Conservation (phyloP, 352 stramenopile genomes). For the Nothophytophthora sp. region DNA sequence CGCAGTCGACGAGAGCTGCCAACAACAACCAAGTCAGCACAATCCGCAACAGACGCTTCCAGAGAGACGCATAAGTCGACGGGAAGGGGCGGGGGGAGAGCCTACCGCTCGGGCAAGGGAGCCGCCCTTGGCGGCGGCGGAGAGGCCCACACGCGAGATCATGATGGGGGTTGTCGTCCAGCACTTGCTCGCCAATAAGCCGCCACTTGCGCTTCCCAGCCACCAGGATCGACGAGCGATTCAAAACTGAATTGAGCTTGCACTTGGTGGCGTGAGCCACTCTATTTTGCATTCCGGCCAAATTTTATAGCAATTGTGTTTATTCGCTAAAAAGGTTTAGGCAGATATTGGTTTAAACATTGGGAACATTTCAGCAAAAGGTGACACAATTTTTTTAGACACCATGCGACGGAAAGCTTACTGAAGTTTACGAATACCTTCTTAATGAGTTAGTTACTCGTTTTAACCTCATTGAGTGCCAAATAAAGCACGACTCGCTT, state of each 20-base stretch:
- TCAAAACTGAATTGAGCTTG: slow-evolving; percentile 2
- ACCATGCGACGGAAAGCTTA: too few relatives aligned
- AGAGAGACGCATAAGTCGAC: neutral
- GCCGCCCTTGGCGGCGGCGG: slow-evolving; percentile 23
- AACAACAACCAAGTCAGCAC: neutral
- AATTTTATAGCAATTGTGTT: too few relatives aligned
- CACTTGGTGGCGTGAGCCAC: too few relatives aligned
- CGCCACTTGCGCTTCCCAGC: neutral
- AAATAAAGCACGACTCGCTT: too few relatives aligned
- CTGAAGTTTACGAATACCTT: too few relatives aligned
- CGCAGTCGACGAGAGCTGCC: slow-evolving; percentile 45
- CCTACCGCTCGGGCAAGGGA: slow-evolving; percentile 34
- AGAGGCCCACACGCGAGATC: slow-evolving; percentile 37
- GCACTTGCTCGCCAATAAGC: neutral
- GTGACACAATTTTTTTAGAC: too few relatives aligned
- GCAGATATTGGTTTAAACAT: too few relatives aligned
- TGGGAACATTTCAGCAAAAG: too few relatives aligned
- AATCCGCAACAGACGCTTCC: neutral
- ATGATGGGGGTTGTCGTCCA: slow-evolving; percentile 13
- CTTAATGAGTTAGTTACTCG: too few relatives aligned
- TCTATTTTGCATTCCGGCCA: too few relatives aligned
- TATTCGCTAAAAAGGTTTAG: too few relatives aligned
- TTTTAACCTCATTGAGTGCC: too few relatives aligned
- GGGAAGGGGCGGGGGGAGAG: neutral
- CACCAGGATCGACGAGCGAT: neutral